Evolutionary conservation across 768 basidiomycete species (phyloP).

Genomic region (Terana coerulea): DNA sequence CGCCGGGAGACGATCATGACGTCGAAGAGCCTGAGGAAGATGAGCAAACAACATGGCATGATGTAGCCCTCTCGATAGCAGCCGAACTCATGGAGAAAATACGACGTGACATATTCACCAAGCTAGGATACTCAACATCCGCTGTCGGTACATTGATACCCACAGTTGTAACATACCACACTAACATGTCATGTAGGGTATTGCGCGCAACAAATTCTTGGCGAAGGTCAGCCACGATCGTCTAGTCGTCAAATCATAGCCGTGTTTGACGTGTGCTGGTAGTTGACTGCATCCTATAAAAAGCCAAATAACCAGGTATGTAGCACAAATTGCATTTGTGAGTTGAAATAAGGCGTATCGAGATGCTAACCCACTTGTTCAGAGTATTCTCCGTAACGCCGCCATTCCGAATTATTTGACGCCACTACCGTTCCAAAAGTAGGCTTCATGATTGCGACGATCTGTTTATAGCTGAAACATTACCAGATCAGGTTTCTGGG

Average conservation of each 20-base stretch:
- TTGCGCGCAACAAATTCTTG: slow-evolving; percentile 90
- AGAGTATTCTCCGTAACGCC: slow-evolving; percentile 82
- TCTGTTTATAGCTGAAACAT: neutral
- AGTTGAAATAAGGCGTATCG: neutral
- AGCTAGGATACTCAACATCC: slow-evolving; percentile 90
- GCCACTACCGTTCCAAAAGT: slow-evolving; percentile 68
- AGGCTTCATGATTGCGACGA: neutral
- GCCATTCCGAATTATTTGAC: slow-evolving; percentile 83
- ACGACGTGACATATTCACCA: slow-evolving; percentile 58
- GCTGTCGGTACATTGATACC: slow-evolving; percentile 51
- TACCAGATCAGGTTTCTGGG: slow-evolving; percentile 90
- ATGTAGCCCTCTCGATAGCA: slow-evolving; percentile 84
- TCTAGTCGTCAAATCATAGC: neutral
- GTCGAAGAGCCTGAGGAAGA: slow-evolving; percentile 27
- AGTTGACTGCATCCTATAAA: slow-evolving; percentile 89
- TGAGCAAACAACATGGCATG: slow-evolving; percentile 71
- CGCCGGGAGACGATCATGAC: neutral
- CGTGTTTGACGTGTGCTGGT: neutral
- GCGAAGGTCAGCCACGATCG: slow-evolving; percentile 64
- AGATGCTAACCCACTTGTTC: neutral
- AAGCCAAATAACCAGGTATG: slow-evolving; percentile 84
- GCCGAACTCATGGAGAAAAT: slow-evolving; percentile 83
- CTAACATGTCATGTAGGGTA: slow-evolving; percentile 49
- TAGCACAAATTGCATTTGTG: neutral
- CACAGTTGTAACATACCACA: neutral